Percentiles rank a stretch among this genome's conserved stretches.
Conservation (phyloP, 1,139 yeast genomes). For the Kurtzmaniella quercitrusa region DNA sequence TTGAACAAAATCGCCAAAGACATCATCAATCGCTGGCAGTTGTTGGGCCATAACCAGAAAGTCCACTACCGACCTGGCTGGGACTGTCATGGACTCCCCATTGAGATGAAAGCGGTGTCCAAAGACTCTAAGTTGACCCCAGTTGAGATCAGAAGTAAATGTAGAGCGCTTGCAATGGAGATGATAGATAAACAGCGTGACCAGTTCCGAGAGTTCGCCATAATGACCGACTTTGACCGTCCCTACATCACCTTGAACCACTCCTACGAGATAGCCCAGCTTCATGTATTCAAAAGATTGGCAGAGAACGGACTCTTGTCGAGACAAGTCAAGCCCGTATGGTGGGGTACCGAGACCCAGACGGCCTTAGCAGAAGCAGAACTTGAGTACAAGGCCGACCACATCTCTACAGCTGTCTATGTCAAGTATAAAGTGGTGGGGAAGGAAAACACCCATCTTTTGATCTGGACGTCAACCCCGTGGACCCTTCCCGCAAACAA, state of each 20-base stretch:
- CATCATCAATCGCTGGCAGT: slow-evolving; percentile 68
- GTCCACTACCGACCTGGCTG: slow-evolving; percentile 87
- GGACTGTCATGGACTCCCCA: slow-evolving; percentile 99
- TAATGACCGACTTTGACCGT: slow-evolving; percentile 76
- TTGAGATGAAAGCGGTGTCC: slow-evolving; percentile 78
- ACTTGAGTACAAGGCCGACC: slow-evolving; percentile 75
- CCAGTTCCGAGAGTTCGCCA: slow-evolving; percentile 66
- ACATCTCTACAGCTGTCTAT: slow-evolving; percentile 65
- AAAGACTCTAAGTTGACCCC: slow-evolving; percentile 15
- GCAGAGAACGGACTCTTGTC: slow-evolving; percentile 65
- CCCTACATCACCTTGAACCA: slow-evolving; percentile 72
- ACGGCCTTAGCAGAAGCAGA: slow-evolving; percentile 98
- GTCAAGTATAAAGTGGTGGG: slow-evolving; percentile 58
- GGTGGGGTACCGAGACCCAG: slow-evolving; percentile 93
- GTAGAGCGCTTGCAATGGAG: slow-evolving; percentile 61
- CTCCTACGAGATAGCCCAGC: slow-evolving; percentile 69
- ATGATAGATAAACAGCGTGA: slow-evolving; percentile 61
- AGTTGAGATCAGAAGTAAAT: slow-evolving; percentile 55
- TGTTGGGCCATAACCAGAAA: slow-evolving; percentile 52
- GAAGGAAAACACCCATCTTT: slow-evolving; percentile 11
- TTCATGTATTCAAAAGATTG: slow-evolving; percentile 64
- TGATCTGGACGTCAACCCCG: slow-evolving; percentile 97
- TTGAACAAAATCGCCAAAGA: slow-evolving; percentile 86
- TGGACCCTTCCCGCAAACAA: slow-evolving; percentile 92
- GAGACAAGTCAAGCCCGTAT: slow-evolving; percentile 89